Base-by-base conservation (phyloP, 768 basidiomycete species). In the Udeniomyces megalosporus region DNA sequence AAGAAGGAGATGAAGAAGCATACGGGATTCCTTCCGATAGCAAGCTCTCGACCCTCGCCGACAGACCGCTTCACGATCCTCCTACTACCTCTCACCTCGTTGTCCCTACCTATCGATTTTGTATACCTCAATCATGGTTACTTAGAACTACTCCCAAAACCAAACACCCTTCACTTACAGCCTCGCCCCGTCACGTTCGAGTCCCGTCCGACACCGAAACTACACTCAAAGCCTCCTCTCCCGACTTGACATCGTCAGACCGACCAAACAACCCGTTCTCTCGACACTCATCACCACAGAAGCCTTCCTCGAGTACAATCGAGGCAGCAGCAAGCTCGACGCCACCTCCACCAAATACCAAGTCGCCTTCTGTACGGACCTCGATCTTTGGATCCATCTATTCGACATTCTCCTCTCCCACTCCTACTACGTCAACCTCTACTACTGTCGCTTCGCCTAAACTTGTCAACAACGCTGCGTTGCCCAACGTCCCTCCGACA, bases 21-120 rank as follows among this genome's bases (percentile, higher is more conserved):
- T 24, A 51, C 58, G 26, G 35, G 2, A 24, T 60, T 52, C n/a
- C 55, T 29, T 52, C 24, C 14, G 34, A 22, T n/a, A n/a, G n/a
- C 60, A 49, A 44, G 20, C 28, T 51, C 35, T 47, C 35, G n/a
- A 28, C 61, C 12, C 12, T 46, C n/a, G 46, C 56, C 24, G 14
- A 57, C 29, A 31, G 15, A 14, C 15, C 49, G 50, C 20, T 67
- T 60, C 64, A 59, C 38, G n/a, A 54, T 44, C 45, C 44, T 42
- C 17, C 42, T 64, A 77, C 46, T 47, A 20, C 78, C 66, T 73
- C 75, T n/a, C 68, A 73, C 3, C 67, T 70, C 31, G 78, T 78
- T 1, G 74, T 68, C 22, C 80, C 80, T 10, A 69, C 67, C 8
- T 80, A 84, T 69, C 77, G 78, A 29, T 79, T 88, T 60, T 84